Evolutionary conservation across 495 filamentous ascomycete genomes (phyloP).

Genomic region (Neurospora africana): DNA sequence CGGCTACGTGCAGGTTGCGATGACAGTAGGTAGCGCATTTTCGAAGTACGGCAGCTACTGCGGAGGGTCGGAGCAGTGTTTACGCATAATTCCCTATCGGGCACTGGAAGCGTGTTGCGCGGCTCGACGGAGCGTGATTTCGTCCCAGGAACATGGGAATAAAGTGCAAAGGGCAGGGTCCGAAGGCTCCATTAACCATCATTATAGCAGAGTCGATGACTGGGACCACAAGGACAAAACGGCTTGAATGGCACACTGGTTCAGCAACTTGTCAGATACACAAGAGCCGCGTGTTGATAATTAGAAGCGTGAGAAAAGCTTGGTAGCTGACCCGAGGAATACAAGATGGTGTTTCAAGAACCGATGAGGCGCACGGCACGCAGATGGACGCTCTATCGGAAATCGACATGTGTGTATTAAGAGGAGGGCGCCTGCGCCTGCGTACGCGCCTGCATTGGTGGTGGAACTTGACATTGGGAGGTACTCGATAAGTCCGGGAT

Average conservation of each 20-base stretch:
- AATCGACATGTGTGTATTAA: neutral
- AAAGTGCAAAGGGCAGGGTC: neutral
- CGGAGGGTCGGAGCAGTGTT: neutral
- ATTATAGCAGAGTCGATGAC: neutral
- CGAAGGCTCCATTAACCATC: slow-evolving; percentile 1
- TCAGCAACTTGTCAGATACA: neutral
- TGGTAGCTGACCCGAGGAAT: neutral
- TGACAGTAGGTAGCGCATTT: neutral
- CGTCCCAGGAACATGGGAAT: neutral
- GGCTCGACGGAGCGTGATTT: neutral
- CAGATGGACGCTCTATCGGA: neutral
- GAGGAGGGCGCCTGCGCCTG: neutral
- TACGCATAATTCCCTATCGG: neutral
- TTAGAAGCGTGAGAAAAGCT: neutral
- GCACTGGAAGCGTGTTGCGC: neutral
- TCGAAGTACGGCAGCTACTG: neutral
- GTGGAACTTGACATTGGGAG: slow-evolving; percentile 3
- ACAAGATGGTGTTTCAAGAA: slow-evolving; percentile 4
- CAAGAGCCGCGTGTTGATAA: neutral
- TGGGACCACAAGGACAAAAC: neutral
- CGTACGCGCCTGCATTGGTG: neutral
- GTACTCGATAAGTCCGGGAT: neutral
- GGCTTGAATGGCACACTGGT: neutral
- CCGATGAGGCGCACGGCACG: slow-evolving; percentile 4
- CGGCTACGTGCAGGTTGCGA: slow-evolving; percentile 18